These are phyloP conservation scores for Geranomyces variabilis DNA, from an alignment of 192 early-diverging fungal genomes.

Conservation along the genomic window DNA sequence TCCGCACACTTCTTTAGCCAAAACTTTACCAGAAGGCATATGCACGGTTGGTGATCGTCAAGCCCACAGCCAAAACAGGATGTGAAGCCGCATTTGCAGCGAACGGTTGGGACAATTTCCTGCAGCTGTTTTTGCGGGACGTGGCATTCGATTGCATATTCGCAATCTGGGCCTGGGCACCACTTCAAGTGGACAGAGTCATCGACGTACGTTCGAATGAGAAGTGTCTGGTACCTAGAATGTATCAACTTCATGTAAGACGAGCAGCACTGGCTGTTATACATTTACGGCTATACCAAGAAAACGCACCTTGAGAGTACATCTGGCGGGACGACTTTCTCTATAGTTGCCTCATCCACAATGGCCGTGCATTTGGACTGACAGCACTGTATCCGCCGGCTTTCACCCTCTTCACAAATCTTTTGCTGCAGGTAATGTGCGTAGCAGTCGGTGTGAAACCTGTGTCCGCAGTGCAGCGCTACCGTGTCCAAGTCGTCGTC, in stretches of 20 bases:
- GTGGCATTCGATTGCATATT: conserved; percentile 90
- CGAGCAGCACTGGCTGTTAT: no score
- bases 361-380: conserved; percentile 74
- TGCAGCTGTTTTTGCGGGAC: conserved; percentile 68
- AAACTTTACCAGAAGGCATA: conserved; percentile 78
- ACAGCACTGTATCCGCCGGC: conserved; percentile 84
- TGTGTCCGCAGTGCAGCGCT: conserved; percentile 82
- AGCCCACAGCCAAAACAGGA: conserved; percentile 96
- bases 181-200: conserved; percentile 81
- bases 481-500: conserved; percentile 57
- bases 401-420: conserved; percentile 87
- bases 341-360: conserved; percentile 82
- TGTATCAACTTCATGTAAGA: not conserved
- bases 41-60: conserved; percentile 84
- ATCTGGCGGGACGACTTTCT: conserved; percentile 62
- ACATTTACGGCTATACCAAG: not conserved
- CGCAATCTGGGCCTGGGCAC: conserved; percentile 97
- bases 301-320: conserved; percentile 64
- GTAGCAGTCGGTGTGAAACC: conserved; percentile 90
- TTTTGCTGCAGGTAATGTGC: conserved; percentile 81
- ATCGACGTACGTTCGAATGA: conserved; percentile 91
- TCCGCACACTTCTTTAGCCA: conserved; percentile 97
- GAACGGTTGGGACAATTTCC: conserved; percentile 83
- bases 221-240: conserved; percentile 70
- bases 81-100: conserved; percentile 72